Evolutionary conservation across 1,139 yeast species (phyloP).

Genomic region (Yamadazyma triangularis): DNA sequence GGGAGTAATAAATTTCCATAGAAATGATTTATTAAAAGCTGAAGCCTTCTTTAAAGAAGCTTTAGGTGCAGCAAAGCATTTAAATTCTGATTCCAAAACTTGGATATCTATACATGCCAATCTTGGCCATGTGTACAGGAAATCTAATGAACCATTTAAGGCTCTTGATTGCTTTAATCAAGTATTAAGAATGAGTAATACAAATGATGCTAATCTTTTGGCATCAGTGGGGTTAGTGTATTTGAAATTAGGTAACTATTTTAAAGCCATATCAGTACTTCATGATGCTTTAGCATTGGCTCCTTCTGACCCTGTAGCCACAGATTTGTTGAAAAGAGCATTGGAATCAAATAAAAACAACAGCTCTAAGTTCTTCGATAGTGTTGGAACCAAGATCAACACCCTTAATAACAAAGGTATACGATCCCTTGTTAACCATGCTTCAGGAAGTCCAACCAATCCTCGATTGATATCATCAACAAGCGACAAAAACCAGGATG

Average conservation of each 20-base stretch:
- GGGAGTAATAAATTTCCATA: slow-evolving; percentile 86
- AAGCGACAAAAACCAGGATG: slow-evolving; percentile 15
- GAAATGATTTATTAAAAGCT: slow-evolving; percentile 62
- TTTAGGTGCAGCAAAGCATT: slow-evolving; percentile 58
- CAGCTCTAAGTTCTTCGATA: slow-evolving; percentile 22
- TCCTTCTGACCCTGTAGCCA: slow-evolving; percentile 82
- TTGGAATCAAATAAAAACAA: slow-evolving; percentile 55
- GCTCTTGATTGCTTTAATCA: slow-evolving; percentile 75
- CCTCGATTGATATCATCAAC: not conserved
- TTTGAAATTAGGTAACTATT: slow-evolving; percentile 60
- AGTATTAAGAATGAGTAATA: slow-evolving; percentile 65
- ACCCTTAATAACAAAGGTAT: slow-evolving; percentile 1
- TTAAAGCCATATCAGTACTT: slow-evolving; percentile 68
- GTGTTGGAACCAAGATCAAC: slow-evolving; percentile 10
- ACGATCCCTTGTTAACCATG: not conserved
- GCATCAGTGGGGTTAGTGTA: slow-evolving; percentile 84
- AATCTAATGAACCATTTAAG: slow-evolving; percentile 56
- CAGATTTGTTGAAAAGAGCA: slow-evolving; percentile 77
- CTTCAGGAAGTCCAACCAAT: slow-evolving; percentile 8
- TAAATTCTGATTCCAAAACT: slow-evolving; percentile 76
- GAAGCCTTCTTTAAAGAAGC: slow-evolving; percentile 73
- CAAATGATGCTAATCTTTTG: slow-evolving; percentile 66
- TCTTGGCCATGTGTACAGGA: slow-evolving; percentile 85
- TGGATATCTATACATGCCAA: slow-evolving; percentile 88
- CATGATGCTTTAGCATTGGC: slow-evolving; percentile 79